Percentiles rank a stretch among this genome's conserved stretches.
These are phyloP conservation scores for Gryganskiella cystojenkinii DNA, from an alignment of 192 early-diverging fungal genomes.

Conservation along the genomic window DNA sequence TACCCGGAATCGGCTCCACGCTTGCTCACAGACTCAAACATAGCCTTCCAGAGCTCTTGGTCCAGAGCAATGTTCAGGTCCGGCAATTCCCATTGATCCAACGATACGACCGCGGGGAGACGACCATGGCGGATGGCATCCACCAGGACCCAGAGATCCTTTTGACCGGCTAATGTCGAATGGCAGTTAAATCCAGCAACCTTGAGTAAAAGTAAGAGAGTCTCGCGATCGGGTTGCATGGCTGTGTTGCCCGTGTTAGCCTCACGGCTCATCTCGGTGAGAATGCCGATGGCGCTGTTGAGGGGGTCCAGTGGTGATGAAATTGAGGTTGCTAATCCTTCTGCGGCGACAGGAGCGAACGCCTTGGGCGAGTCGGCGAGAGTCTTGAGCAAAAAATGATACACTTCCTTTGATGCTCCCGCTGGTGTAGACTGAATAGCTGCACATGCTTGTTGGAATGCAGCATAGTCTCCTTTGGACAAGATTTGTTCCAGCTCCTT, in stretches of 20 bases:
- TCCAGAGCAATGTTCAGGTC: slow-evolving; percentile 29
- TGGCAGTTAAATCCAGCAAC: slow-evolving; percentile 14
- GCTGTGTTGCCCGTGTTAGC: slow-evolving; percentile 31
- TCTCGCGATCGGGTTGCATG: slow-evolving; percentile 37
- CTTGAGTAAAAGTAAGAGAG: slow-evolving; percentile 23
- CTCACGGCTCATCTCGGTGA: slow-evolving; percentile 49
- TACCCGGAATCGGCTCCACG: not conserved
- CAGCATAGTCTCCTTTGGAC: slow-evolving; percentile 20
- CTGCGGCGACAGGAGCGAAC: slow-evolving; percentile 15
- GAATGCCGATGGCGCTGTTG: slow-evolving; percentile 31
- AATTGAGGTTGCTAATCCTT: not conserved
- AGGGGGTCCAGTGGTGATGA: slow-evolving; percentile 14
- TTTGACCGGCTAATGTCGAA: not conserved
- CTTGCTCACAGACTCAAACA: slow-evolving; percentile 27
- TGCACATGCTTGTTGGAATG: slow-evolving; percentile 28
- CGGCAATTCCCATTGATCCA: slow-evolving; percentile 47
- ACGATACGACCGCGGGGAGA: slow-evolving; percentile 38
- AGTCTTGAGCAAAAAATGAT: slow-evolving; percentile 29
- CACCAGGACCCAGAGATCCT: slow-evolving; percentile 8
- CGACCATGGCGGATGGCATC: slow-evolving; percentile 46
- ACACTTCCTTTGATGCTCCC: slow-evolving; percentile 19
- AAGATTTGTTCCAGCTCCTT: slow-evolving; percentile 34
- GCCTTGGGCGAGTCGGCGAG: slow-evolving; percentile 25
- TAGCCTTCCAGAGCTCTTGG: slow-evolving; percentile 29
- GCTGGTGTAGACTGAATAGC: not conserved